Evolutionary conservation across 345 rosid genomes (phyloP).

Genomic region (Turnera subulata): DNA sequence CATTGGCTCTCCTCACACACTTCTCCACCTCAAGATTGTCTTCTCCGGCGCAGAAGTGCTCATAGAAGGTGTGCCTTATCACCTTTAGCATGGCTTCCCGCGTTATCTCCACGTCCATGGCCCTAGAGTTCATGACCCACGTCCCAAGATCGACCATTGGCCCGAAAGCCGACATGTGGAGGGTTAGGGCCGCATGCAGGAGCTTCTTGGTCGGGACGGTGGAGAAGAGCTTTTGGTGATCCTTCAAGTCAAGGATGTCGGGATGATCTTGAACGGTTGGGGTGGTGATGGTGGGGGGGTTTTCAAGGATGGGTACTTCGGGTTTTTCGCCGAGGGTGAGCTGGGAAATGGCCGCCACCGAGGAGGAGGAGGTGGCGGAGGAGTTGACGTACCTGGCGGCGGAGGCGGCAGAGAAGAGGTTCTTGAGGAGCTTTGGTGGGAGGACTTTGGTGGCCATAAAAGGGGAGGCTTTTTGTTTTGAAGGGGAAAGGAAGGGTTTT

Average conservation of each 20-base stretch:
- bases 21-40: slow-evolving; percentile 34
- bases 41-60: slow-evolving; percentile 89
- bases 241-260: slow-evolving; percentile 45
- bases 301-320: background rate
- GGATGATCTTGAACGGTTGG: background rate
- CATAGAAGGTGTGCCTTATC: slow-evolving; percentile 54
- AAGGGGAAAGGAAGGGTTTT: no score
- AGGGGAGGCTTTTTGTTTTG: background rate
- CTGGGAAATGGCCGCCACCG: slow-evolving; percentile 6
- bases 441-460: slow-evolving; percentile 47
- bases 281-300: background rate
- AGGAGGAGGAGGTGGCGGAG: slow-evolving; percentile 30
- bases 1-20: slow-evolving; percentile 39
- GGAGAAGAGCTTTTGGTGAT: slow-evolving; percentile 52
- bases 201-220: slow-evolving; percentile 42
- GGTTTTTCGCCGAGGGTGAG: slow-evolving; percentile 22
- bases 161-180: slow-evolving; percentile 52
- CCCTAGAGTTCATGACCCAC: slow-evolving; percentile 70
- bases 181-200: slow-evolving; percentile 43
- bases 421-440: slow-evolving; percentile 32
- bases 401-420: slow-evolving; percentile 29
- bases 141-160: slow-evolving; percentile 66
- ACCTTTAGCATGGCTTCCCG: slow-evolving; percentile 37
- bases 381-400: slow-evolving; percentile 38
- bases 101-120: slow-evolving; percentile 38